phyloP scores from a whole-genome alignment of 768 basidiomycete genomes.

The Zangia roseola region DNA sequence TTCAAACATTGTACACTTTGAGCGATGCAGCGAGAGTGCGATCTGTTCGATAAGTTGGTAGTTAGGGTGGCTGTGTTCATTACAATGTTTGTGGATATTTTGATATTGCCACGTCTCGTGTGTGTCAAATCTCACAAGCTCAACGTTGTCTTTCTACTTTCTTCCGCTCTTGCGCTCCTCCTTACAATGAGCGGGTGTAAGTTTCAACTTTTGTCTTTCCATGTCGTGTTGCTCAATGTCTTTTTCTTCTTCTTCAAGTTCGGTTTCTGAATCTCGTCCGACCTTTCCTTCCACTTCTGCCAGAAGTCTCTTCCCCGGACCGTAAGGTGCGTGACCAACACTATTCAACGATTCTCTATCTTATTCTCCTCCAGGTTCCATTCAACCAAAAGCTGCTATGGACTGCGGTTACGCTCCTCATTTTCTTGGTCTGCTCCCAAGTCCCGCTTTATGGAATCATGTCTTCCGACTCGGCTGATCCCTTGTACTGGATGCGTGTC shows the following conservation, averaged over 20 bases:
- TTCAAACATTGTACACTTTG: conserved; percentile 34
- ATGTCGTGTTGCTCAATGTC: too few species aligned
- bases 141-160: conserved; percentile 21
- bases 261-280: conserved; percentile 97
- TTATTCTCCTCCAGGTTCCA: conserved; percentile 60
- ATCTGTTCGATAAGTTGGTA: too few species aligned
- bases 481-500: conserved; percentile 99
- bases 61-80: conserved; percentile 19
- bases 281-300: conserved; percentile 94
- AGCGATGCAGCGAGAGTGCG: background rate
- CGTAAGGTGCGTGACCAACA: conserved; percentile 66
- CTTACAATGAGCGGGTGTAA: conserved; percentile 77
- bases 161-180: conserved; percentile 23
- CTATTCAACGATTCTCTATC: conserved; percentile 1
- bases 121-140: conserved; percentile 17
- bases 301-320: conserved; percentile 97
- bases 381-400: conserved; percentile 99
- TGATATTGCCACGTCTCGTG: conserved; percentile 30
- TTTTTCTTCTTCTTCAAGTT: conserved; percentile 39
- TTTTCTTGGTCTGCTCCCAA: conserved; percentile 99
- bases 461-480: conserved; percentile 98
- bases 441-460: conserved; percentile 99
- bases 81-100: conserved; percentile 25
- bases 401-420: conserved; percentile 98
- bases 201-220: conserved; percentile 28